Base-by-base conservation (phyloP, 441 rosid genomes). In the Hypseocharis bilobata region DNA sequence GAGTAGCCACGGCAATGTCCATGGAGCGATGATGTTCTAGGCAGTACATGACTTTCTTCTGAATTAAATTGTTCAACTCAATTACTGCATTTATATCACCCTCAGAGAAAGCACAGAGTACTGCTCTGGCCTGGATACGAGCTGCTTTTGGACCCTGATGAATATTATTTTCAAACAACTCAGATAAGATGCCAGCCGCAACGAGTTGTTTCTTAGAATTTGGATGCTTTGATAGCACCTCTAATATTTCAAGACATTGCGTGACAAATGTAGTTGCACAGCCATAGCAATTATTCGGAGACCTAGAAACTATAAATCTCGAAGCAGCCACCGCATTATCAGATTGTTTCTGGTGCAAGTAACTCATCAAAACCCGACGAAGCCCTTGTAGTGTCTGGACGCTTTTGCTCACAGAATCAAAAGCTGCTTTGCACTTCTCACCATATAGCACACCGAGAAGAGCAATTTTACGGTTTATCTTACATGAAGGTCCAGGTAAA, bases 401-500 rank as follows among this genome's bases (percentile, higher is more conserved):
- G 81, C 98, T 96, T 84, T 96, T 96, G 86, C 96, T 92, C 68
- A 96, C 99, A 74, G 99, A 96, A 81, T 92, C 99, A 84, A 96
- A 96, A 75, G 99, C 98, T 77, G 98, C 98, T 82, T 96, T 96
- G 86, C 98, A 96, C 78, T 96, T 96, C 80, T 96, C 99, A 80
- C 98, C 98, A 78, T 96, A 96, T 42, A 96, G 83, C 64, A 96
- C 98, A 77, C 99, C 99, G 70, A 96, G 92, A 79, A 92, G 98
- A 70, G 98, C 96, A 76, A 96, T 89, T 80, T 92, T 96, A 26
- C 99, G 96, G 81, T 96, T 96, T 69, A 92, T 88, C 87, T 96
- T 96, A 77, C 96, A 93, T 42, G 99, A 91, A 64, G 99, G 99
- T 68, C 99, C 96, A 49, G 98, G 96, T 72, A 96, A 81, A 76